phyloP scores from a whole-genome alignment of 768 basidiomycete genomes.

The Rhizopogon sp. region DNA sequence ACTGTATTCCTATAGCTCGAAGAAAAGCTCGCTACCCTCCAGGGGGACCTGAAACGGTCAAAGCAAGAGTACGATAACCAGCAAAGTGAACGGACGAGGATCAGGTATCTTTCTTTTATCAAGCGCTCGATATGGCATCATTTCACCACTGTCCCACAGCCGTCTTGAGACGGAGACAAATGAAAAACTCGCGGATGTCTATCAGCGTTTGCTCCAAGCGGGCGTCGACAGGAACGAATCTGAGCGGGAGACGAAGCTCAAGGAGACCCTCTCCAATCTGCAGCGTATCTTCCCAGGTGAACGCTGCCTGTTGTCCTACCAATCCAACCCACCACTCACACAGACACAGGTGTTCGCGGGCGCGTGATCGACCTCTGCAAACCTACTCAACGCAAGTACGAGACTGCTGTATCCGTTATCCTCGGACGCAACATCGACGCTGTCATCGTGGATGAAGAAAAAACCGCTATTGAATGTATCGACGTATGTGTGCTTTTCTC shows the following conservation, averaged over 20 bases:
- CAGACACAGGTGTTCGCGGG: slow-evolving; percentile 73
- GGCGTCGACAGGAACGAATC: slow-evolving; percentile 85
- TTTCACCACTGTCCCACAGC: slow-evolving; percentile 33
- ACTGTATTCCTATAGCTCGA: slow-evolving; percentile 40
- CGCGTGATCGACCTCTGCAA: slow-evolving; percentile 93
- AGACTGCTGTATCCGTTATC: slow-evolving; percentile 85
- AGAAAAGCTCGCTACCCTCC: slow-evolving; percentile 47
- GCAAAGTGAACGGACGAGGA: slow-evolving; percentile 75
- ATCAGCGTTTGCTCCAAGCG: slow-evolving; percentile 83
- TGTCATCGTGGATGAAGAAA: slow-evolving; percentile 94
- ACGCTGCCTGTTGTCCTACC: background rate
- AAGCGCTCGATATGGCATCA: background rate
- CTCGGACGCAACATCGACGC: slow-evolving; percentile 94
- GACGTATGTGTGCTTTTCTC: slow-evolving; percentile 49
- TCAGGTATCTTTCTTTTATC: slow-evolving; percentile 50
- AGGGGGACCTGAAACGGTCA: slow-evolving; percentile 56
- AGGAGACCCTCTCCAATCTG: slow-evolving; percentile 78
- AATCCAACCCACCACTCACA: background rate
- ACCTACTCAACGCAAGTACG: slow-evolving; percentile 88
- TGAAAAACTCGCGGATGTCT: slow-evolving; percentile 81
- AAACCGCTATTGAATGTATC: slow-evolving; percentile 96
- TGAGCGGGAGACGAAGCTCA: slow-evolving; percentile 77
- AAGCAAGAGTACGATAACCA: slow-evolving; percentile 82
- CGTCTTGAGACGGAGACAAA: slow-evolving; percentile 89
- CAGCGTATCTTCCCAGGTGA: slow-evolving; percentile 88